Conservation (phyloP, 1,284 basidiomycete genomes). For the Ceratobasidium sp. region DNA sequence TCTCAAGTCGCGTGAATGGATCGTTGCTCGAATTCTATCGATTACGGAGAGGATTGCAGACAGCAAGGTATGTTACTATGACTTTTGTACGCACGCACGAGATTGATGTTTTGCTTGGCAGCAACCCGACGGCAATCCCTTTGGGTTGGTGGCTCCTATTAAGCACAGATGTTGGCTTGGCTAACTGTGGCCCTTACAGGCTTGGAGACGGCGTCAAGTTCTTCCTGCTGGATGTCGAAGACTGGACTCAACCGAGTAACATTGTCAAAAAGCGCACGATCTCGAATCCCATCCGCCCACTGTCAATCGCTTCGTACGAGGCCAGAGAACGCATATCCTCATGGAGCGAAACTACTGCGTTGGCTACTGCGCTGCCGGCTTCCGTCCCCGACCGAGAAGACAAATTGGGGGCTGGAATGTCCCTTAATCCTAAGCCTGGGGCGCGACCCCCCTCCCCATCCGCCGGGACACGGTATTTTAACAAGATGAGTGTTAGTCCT, state of each 20-base stretch:
- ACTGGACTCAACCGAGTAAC: constrained; percentile 81
- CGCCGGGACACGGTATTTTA: constrained; percentile 37
- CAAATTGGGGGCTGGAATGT: constrained; percentile 18
- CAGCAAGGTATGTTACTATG: constrained; percentile 68
- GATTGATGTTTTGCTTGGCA: constrained; percentile 54
- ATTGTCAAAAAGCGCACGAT: constrained; percentile 67
- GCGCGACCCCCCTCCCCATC: constrained; percentile 65
- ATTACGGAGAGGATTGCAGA: constrained; percentile 89
- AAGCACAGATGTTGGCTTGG: neutral
- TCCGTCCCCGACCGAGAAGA: constrained; percentile 40
- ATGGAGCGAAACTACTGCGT: constrained; percentile 46
- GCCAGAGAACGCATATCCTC: constrained; percentile 48
- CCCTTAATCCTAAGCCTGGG: constrained; percentile 24
- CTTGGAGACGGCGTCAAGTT: constrained; percentile 92
- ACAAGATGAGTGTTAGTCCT: constrained; percentile 76
- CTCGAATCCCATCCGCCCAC: constrained; percentile 58
- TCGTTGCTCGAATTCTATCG: constrained; percentile 90
- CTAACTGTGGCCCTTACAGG: constrained; percentile 58
- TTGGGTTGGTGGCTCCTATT: constrained; percentile 45
- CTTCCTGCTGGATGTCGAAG: constrained; percentile 93
- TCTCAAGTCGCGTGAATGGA: constrained; percentile 89
- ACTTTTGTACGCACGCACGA: neutral
- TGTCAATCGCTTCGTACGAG: constrained; percentile 41
- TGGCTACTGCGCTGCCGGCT: constrained; percentile 41
- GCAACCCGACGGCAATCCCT: constrained; percentile 75